Conservation (phyloP, 169 alveolate species). For the Eimeria sp. region DNA sequence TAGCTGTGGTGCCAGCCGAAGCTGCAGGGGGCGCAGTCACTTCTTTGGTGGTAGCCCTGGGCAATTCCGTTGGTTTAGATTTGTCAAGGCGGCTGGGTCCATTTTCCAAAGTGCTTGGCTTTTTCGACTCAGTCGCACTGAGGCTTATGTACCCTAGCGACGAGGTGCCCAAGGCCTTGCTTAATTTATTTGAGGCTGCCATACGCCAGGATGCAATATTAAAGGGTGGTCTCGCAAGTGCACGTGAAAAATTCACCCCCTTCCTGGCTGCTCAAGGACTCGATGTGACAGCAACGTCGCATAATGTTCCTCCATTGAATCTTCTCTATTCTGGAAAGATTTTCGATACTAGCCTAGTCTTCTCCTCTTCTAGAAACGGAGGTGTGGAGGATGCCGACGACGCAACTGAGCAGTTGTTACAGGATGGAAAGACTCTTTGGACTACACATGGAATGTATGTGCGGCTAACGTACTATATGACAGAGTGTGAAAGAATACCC, state of each 20-base stretch:
- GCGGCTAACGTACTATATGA: neutral
- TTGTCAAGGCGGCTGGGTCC: neutral
- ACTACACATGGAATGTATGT: neutral
- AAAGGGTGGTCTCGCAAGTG: neutral
- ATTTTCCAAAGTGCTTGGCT: neutral
- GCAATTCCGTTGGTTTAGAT: neutral
- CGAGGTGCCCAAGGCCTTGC: neutral
- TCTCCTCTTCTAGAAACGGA: neutral
- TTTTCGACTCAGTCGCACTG: neutral
- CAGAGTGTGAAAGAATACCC: neutral
- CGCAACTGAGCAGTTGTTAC: neutral
- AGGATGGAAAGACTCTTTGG: neutral
- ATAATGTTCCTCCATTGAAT: neutral
- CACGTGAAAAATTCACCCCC: neutral
- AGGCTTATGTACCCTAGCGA: neutral
- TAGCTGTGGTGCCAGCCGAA: neutral
- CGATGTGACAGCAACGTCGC: neutral
- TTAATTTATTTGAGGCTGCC: neutral
- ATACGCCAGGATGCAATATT: neutral
- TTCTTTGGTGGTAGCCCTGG: neutral
- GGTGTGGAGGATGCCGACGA: no score
- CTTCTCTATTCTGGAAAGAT: neutral
- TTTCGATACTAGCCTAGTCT: neutral
- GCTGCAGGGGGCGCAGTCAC: neutral
- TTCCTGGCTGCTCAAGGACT: constrained; percentile 4